A percentile compares a stretch with the other conserved stretches of the same genome.
Evolutionary conservation across 1,139 yeast species (phyloP).

Genomic region (Chernovozyma sophiae-reginae): DNA sequence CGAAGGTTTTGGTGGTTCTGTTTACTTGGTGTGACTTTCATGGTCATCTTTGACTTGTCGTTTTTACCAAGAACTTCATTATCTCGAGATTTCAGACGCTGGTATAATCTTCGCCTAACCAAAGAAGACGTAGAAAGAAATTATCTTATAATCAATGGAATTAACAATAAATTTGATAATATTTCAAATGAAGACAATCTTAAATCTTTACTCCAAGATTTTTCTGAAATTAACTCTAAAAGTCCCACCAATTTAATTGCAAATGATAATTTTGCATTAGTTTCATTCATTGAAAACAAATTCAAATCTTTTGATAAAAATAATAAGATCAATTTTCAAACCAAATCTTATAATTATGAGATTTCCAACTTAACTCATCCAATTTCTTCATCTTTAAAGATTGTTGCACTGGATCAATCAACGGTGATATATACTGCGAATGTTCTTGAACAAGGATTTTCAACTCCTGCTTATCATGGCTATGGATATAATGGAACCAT

Average conservation of each 20-base stretch:
- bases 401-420: conserved; percentile 17
- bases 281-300: conserved; percentile 20
- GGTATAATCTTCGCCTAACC: conserved; percentile 63
- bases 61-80: conserved; percentile 86
- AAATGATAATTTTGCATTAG: conserved; percentile 25
- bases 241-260: conserved; percentile 21
- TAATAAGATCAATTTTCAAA: conserved; percentile 18
- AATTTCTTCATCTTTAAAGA: conserved; percentile 17
- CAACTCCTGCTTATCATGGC: conserved; percentile 37
- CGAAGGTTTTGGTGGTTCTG: conserved; percentile 50
- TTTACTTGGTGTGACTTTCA: conserved; percentile 50
- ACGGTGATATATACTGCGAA: conserved; percentile 24
- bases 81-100: conserved; percentile 73
- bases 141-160: conserved; percentile 25
- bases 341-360: conserved; percentile 17
- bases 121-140: conserved; percentile 59
- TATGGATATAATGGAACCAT: conserved; percentile 28
- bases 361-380: conserved; percentile 22
- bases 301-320: conserved; percentile 18
- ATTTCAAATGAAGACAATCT: conserved; percentile 3
- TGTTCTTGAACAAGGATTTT: conserved; percentile 22
- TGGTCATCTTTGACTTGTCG: conserved; percentile 58
- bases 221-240: conserved; percentile 13
- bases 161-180: conserved; percentile 12
- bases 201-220: conserved; percentile 8